Evolutionary conservation across 768 basidiomycete genomes (phyloP).

Genomic region (Phlebiopsis flavidoalba): DNA sequence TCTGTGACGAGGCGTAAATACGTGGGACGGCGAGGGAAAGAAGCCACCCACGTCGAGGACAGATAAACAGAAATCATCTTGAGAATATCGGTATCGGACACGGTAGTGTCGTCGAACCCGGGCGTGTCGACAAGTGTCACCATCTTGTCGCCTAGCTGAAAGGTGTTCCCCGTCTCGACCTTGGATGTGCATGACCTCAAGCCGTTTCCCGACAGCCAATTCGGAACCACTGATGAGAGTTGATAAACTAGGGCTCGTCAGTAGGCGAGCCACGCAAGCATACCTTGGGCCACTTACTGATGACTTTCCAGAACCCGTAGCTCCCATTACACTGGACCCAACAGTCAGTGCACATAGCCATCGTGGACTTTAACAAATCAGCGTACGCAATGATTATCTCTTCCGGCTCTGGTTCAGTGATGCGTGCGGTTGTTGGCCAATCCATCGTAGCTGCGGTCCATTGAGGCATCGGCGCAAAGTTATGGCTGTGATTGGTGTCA

Average conservation of each 20-base stretch:
- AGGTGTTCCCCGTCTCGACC: constrained; percentile 39
- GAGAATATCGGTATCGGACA: constrained; percentile 11
- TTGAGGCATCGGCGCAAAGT: too few species aligned
- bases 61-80: constrained; percentile 10
- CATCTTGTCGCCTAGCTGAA: constrained; percentile 35
- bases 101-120: constrained; percentile 45
- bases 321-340: too few species aligned
- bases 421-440: too few species aligned
- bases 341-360: too few species aligned
- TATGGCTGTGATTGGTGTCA: too few species aligned
- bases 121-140: constrained; percentile 55
- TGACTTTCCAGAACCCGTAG: too few species aligned
- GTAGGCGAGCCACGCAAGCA: too few species aligned
- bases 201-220: constrained; percentile 37
- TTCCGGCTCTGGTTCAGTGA: too few species aligned
- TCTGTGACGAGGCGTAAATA: neutral
- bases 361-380: too few species aligned
- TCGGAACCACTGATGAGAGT: constrained; percentile 45
- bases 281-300: too few species aligned
- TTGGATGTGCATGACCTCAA: constrained; percentile 48
- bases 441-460: too few species aligned
- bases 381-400: too few species aligned
- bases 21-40: neutral
- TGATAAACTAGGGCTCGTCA: constrained; percentile 41
- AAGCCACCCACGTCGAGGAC: neutral